Conservation (phyloP, 257 asterid genomes). For the Solanum etuberosum region DNA sequence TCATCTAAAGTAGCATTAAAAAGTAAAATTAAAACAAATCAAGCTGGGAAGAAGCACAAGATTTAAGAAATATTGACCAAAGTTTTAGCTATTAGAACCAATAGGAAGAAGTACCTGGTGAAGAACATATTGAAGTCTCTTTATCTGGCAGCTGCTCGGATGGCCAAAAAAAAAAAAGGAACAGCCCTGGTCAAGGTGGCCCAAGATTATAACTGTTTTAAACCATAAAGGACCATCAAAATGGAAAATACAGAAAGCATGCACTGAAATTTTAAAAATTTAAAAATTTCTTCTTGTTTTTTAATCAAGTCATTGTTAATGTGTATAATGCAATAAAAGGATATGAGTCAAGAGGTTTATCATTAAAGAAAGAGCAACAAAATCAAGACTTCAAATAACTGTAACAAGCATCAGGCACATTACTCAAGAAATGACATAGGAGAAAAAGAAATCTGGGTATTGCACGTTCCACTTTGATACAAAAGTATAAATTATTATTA, state of each 20-base stretch:
- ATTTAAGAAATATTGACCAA: slow-evolving; percentile 2
- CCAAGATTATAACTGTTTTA: background rate
- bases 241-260: background rate
- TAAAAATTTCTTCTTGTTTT: no score
- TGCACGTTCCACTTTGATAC: background rate
- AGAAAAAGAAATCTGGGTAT: background rate
- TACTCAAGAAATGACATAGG: background rate
- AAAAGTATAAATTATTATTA: no score
- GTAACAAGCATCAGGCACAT: background rate
- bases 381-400: background rate
- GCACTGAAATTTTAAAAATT: no score
- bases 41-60: background rate
- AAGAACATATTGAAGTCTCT: slow-evolving; percentile 15
- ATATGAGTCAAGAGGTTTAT: background rate
- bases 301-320: no score
- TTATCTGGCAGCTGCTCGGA: slow-evolving; percentile 15
- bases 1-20: slow-evolving; percentile 26
- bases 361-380: background rate
- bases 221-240: background rate
- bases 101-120: slow-evolving; percentile 29
- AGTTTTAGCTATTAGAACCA: background rate
- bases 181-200: background rate
- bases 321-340: background rate
- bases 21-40: background rate
- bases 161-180: slow-evolving; percentile 7